Base-by-base conservation (phyloP, 495 filamentous ascomycete species). In the Neurospora sp. region DNA sequence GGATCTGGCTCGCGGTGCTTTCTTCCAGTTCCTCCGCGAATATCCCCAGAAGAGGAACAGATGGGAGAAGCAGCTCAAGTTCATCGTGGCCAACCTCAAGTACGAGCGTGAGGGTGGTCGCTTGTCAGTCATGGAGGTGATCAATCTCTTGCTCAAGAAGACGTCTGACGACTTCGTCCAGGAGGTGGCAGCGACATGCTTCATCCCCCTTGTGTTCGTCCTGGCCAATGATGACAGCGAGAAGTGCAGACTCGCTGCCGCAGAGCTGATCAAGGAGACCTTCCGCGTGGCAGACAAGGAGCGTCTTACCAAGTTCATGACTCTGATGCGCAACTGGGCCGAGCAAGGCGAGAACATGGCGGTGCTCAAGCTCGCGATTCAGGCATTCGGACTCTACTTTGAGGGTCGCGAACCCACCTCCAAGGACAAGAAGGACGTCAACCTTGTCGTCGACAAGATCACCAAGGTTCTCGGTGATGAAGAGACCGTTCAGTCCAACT, bases 11-110 rank as follows among this genome's bases (percentile, higher is more conserved):
- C 89, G 96, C 39, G 93, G 93, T 27, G 91, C 90, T 35, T 99
- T 96, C 81, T 89, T 97, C 79, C 93, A 97, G 76, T 99, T 98
- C 85, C 81, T 99, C 42, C 89, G 94, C 74, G 92, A 98, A 61
- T 99, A 98, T 78, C 96, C 96, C 1, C 96, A 98, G 78, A 93
- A 91, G 76, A 93, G 92, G 79, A 91, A 89, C 74, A 86, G 96
- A 4, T 93, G 94, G 87, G 86, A 87, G 14, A 97, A 98, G 76
- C 96, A 99, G 80, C 86, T 97, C 68, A 88, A 84, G 65, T 98
- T 98, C 82, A 85, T 98, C 44, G 88, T 94, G 37, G 91, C 92
- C 74, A 99, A 99, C 75, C 85, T 99, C 72, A 90, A 95, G 44
- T 99, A 97, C 81, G 89, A 94, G 69, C 88, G 94, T 75, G 89